Percentiles rank a stretch among this genome's conserved stretches.
Conservation (phyloP, 2,329 filamentous ascomycete genomes). For the Intubia oerlemansii region DNA sequence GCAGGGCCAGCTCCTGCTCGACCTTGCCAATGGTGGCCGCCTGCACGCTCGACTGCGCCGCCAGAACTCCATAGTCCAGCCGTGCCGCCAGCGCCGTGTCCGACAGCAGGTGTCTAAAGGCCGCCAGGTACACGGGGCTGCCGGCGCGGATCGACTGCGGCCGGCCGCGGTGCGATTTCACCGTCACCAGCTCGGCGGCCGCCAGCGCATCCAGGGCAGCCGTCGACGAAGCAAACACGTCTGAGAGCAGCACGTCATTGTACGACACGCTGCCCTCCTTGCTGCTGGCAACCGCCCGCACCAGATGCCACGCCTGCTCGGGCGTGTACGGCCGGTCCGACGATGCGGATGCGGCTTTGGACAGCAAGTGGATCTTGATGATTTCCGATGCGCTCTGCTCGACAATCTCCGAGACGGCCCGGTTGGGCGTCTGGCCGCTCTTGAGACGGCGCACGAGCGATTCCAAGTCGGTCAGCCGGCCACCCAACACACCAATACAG, state of each 20-base stretch:
- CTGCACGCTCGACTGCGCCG: conserved; percentile 50
- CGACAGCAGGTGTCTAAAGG: conserved; percentile 49
- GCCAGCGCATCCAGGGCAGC: conserved; percentile 60
- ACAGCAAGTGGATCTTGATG: conserved; percentile 75
- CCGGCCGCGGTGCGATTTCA: conserved; percentile 52
- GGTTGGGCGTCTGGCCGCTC: conserved; percentile 60
- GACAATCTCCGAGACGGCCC: conserved; percentile 74
- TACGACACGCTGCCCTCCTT: conserved; percentile 49
- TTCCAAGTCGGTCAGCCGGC: conserved; percentile 86
- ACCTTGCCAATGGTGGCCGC: conserved; percentile 54
- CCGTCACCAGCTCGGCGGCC: conserved; percentile 66
- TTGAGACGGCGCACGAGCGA: conserved; percentile 81
- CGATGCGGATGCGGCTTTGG: conserved; percentile 18
- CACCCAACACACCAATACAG: conserved; percentile 66
- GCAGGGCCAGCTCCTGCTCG: conserved; percentile 51
- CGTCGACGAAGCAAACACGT: conserved; percentile 43
- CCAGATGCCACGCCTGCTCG: conserved; percentile 78
- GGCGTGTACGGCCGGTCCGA: conserved; percentile 39
- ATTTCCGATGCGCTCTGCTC: conserved; percentile 79
- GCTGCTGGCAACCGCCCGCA: conserved; percentile 48
- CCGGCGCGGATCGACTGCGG: conserved; percentile 61
- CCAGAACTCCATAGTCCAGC: conserved; percentile 50
- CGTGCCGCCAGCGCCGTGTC: conserved; percentile 55
- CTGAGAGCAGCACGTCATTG: conserved; percentile 63
- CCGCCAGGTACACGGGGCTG: conserved; percentile 68